phyloP scores from a whole-genome alignment of 2,329 filamentous ascomycete species.

The Cladosporium sp. region DNA sequence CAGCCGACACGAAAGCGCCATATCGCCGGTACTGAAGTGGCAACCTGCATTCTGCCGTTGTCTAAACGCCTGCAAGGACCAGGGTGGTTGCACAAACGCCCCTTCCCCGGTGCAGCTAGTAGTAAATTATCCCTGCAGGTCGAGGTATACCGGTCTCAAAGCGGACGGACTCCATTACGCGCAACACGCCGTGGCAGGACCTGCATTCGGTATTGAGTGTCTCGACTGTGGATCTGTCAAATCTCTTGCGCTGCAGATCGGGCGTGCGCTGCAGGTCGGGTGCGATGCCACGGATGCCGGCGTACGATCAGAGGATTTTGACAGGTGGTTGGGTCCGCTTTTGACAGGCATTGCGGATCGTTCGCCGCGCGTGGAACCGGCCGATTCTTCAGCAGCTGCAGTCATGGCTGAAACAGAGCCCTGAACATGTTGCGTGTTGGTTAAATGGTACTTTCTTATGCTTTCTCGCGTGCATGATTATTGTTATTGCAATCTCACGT shows the following conservation, averaged over 20 bases:
- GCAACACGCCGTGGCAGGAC: background rate
- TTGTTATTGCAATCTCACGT: background rate
- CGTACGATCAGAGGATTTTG: background rate
- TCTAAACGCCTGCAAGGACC: background rate
- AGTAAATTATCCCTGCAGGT: conserved; percentile 1
- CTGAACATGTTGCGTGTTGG: background rate
- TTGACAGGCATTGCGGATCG: background rate
- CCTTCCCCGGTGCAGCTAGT: conserved; percentile 1
- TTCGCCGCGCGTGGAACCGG: background rate
- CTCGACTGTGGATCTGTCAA: background rate
- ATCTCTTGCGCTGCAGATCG: background rate
- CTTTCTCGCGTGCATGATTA: background rate
- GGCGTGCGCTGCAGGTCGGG: background rate
- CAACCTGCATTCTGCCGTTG: background rate
- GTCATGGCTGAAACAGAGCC: background rate
- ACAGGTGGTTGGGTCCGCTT: background rate
- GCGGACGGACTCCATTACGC: background rate
- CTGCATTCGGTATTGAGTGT: background rate
- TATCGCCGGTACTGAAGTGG: background rate
- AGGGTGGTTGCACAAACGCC: background rate
- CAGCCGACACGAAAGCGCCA: background rate
- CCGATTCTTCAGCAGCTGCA: background rate
- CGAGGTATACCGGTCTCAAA: background rate
- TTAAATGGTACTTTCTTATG: background rate
- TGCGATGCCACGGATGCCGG: background rate